phyloP scores from a whole-genome alignment of 169 alveolate genomes.

The Babesia gibsoni region DNA sequence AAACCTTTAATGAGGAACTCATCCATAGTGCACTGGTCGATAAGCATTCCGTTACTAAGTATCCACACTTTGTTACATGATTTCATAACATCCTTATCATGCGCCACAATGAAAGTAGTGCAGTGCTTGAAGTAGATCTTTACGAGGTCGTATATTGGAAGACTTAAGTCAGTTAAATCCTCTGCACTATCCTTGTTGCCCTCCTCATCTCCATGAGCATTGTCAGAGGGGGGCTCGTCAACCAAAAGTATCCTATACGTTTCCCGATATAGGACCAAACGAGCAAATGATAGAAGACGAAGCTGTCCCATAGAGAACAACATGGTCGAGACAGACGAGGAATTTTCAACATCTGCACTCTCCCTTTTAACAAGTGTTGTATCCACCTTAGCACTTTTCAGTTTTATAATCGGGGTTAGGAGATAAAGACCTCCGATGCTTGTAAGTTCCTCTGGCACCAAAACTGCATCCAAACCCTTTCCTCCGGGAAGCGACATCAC shows the following conservation, averaged over 20 bases:
- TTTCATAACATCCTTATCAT: neutral
- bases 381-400: neutral
- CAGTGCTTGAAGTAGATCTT: slow-evolving; percentile 41
- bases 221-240: slow-evolving; percentile 77
- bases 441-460: neutral
- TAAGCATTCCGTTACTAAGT: slow-evolving; percentile 12
- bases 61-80: slow-evolving; percentile 13
- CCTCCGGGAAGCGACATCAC: slow-evolving; percentile 14
- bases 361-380: neutral
- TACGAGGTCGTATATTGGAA: slow-evolving; percentile 28
- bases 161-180: neutral
- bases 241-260: slow-evolving; percentile 70
- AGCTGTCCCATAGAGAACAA: slow-evolving; percentile 42
- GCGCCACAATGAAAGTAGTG: slow-evolving; percentile 26
- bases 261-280: slow-evolving; percentile 68
- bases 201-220: neutral
- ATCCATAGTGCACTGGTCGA: slow-evolving; percentile 1
- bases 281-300: slow-evolving; percentile 72
- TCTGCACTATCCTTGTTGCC: neutral
- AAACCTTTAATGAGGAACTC: slow-evolving; percentile 3
- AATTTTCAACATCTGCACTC: neutral
- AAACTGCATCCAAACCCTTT: slow-evolving; percentile 30
- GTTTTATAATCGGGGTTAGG: neutral
- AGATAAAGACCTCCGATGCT: neutral
- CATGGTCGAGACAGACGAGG: neutral